Evolutionary conservation across 148 eudicot genomes (phyloP), one percentile per base, ranked within the genome.

Genomic region (Gaultheria prostrata): DNA sequence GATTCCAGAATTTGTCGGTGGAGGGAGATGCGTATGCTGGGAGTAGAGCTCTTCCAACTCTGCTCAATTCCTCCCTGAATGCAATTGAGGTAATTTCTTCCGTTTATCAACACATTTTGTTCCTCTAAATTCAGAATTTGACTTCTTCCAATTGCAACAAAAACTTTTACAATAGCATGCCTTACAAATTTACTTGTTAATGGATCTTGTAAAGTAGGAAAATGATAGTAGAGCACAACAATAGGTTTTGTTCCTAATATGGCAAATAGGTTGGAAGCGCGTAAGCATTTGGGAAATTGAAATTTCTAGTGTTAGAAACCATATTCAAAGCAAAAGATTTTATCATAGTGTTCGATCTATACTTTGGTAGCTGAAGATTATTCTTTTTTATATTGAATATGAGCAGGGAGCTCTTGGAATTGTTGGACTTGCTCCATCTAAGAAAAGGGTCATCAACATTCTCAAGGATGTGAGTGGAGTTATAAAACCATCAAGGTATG

Each of bases 1-100:
- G 91, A 14, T 88, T 76, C 48, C 80, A 90, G 82, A 30, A 87
- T 76, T 63, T 90, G 32, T 86, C 85, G 12, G 76, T 90, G 3
- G 91, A 89, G 28, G 92, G 92, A 65, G 91, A 90, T 59, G 87
- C 87, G 18, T 78, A 82, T 71, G 82, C 81, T 81, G 92, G 91
- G 8, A 59, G 80, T 57, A 87, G 92, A 82, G 91, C 92, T 43
- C 88, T 90, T 67, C 91, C 92, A 1, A 85, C 89, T 83, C 86
- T 90, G 57, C 67, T 86, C 3, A 90, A 90, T 59, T 59, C 89
- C 35, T 82, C 88, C 43, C 24, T 90, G 76, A 90, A 90, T 51
- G 67, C 86, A 33, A 14, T 90, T 49, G 91, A 90, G 92, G 92
- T 89, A 84, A 18, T 20, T 63, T 75, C 6, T 56, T 33, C 28